Evolutionary conservation across 139 green algal genomes (phyloP), one percentile per base, ranked within the genome.

Genomic region (Micromonas pusilla): DNA sequence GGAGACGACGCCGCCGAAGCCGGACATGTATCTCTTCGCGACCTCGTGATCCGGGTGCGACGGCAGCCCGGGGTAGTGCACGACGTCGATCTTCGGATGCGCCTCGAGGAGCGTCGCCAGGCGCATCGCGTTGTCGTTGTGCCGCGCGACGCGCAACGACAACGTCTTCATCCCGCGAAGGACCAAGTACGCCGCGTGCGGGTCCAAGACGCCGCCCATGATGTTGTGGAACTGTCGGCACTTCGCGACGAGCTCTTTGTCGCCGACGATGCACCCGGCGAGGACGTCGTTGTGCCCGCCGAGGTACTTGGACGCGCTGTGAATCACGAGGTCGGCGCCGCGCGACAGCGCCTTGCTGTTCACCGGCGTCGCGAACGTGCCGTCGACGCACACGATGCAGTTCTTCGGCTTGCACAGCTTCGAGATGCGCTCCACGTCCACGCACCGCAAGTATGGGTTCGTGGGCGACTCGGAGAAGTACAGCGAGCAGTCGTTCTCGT

Each of bases 401-500:
- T 91, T 91, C 33, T 87, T 81, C 0, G 84, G 78, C 66, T 89
- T 86, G 87, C 90, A 99, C 67, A 97, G 75, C 60, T 84, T 38
- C 25, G 87, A 72, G 70, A 99, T 95, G 62, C 70, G 73, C 16
- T 83, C 80, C 21, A 99, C 90, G 87, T 99, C 96, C 52, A 99
- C 91, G 85, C 94, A 98, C 39, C 96, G 88, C 65, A 99, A 86
- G 86, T 98, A 99, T 3, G 96, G 96, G 88, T 99, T 99, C 52
- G 96, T 99, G 39, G 96, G 96, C 6, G 89, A 96, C 89, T 99
- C 96, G n/a, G 85, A 93, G 86, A 99, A 99, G 82, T 97, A 99
- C 16, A 99, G 86, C 2, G 86, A 88, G 73, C 53, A 76, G 4
- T 85, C 65, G 65, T 90, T 71, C 73, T 88, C 63, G 5, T 89